phyloP scores from a whole-genome alignment of 371 early-diverging fungal genomes.

The Haplosporangium sp. region DNA sequence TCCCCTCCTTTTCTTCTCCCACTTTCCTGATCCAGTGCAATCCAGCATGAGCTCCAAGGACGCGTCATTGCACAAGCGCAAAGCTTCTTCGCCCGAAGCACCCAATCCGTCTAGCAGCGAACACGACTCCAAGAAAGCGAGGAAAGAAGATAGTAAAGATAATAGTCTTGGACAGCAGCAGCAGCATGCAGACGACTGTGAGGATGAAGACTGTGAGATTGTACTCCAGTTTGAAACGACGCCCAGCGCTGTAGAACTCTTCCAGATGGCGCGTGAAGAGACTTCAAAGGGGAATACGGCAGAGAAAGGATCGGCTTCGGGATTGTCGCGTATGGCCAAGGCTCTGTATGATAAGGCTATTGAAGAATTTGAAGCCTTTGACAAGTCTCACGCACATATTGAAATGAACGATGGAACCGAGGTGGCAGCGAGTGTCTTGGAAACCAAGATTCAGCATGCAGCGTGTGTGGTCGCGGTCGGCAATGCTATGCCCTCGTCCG shows the following conservation, averaged over 20 bases:
- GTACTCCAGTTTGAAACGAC: slow-evolving; percentile 65
- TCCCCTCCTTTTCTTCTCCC: neutral
- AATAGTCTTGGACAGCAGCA: neutral
- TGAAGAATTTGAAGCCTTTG: slow-evolving; percentile 62
- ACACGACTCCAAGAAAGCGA: slow-evolving; percentile 37
- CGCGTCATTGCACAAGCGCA: slow-evolving; percentile 36
- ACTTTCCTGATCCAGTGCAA: neutral
- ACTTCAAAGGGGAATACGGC: slow-evolving; percentile 8
- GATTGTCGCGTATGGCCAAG: slow-evolving; percentile 56
- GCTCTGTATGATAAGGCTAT: slow-evolving; percentile 69
- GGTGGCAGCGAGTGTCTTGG: slow-evolving; percentile 15
- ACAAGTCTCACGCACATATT: slow-evolving; percentile 46
- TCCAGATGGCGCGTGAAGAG: slow-evolving; percentile 68
- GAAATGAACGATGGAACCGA: slow-evolving; percentile 33
- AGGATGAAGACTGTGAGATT: slow-evolving; percentile 61
- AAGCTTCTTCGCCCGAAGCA: slow-evolving; percentile 31
- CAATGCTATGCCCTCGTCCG: slow-evolving; percentile 34
- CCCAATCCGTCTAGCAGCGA: neutral
- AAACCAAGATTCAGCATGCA: slow-evolving; percentile 42
- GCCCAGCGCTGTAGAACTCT: slow-evolving; percentile 63
- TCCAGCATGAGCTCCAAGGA: slow-evolving; percentile 20
- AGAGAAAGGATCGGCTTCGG: slow-evolving; percentile 5
- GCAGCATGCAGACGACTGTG: slow-evolving; percentile 62
- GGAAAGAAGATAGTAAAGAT: slow-evolving; percentile 13
- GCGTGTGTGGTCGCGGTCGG: slow-evolving; percentile 44